Base-by-base conservation (phyloP, 768 basidiomycete genomes). In the Lentinula guzmanii region DNA sequence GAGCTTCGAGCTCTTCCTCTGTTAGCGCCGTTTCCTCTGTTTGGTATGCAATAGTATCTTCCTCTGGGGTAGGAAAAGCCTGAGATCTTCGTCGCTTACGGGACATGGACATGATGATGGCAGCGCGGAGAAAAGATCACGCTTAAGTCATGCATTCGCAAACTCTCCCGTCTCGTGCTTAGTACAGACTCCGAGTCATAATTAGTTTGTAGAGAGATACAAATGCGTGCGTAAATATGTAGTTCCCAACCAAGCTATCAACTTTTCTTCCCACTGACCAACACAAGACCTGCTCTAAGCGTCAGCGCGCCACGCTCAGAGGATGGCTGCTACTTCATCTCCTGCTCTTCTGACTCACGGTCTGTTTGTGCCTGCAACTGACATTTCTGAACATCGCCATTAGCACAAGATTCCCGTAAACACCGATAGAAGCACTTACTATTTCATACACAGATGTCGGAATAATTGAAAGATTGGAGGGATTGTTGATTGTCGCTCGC, bases 1-100 rank as follows among this genome's bases (percentile, higher is more conserved):
- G 62, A 52, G 69, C 65, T 21, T 65, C 69, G 16, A 69, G 64
- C 31, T 71, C 71, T n/a, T 72, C 70, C 10, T 35, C 48, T 18
- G 50, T 31, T 7, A 35, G 35, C 7, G 4, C 41, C 15, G 3
- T 15, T 31, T 52, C 59, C n/a, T 52, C 51, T 18, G 16, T n/a
- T 39, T 52, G 28, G 10, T 46, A n/a, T 51, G 11, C 34, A 24
- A 39, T n/a, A 5, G 24, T 15, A 5, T 43, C 42, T 11, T 51
- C 46, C 0, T n/a, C 46, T 13, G 15, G 6, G 37, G 28, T 43
- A 16, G 43, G 45, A 52, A 60, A 60, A 31, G 59, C 59, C 39
- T 60, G 59, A 21, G 59, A 52, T 46, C 51, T 21, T 9, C 46
- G 31, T 11, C 59, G 59, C 39, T 60, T 60, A 16, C 52, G 52